Conservation (phyloP, 2,329 filamentous ascomycete species). For the Conoideocrella luteorostrata region DNA sequence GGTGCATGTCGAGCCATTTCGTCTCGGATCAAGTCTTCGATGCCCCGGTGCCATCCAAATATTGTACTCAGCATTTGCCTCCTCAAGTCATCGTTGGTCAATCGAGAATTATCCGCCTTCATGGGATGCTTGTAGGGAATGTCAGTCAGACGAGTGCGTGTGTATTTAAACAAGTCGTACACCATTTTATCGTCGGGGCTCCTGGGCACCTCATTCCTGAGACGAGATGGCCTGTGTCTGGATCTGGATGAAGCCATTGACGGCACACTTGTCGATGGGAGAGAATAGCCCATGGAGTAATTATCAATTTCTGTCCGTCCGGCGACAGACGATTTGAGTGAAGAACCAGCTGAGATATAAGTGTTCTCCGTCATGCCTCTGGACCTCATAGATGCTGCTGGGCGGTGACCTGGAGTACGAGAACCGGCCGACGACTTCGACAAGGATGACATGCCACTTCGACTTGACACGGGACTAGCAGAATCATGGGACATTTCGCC, state of each 20-base stretch:
- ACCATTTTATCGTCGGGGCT: slow-evolving; percentile 68
- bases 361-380: slow-evolving; percentile 56
- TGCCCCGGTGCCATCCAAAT: slow-evolving; percentile 89
- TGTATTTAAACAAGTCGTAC: slow-evolving; percentile 80
- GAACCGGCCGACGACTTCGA: slow-evolving; percentile 51
- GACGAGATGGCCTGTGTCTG: slow-evolving; percentile 53
- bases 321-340: slow-evolving; percentile 31
- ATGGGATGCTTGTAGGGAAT: slow-evolving; percentile 72
- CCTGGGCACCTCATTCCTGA: slow-evolving; percentile 73
- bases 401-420: slow-evolving; percentile 42
- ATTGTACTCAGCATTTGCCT: slow-evolving; percentile 88
- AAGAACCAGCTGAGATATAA: slow-evolving; percentile 59
- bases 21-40: slow-evolving; percentile 74
- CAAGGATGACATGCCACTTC: slow-evolving; percentile 54
- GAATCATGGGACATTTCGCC: slow-evolving; percentile 53
- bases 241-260: slow-evolving; percentile 44
- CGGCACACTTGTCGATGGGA: slow-evolving; percentile 28
- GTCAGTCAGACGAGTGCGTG: slow-evolving; percentile 71
- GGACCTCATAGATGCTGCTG: slow-evolving; percentile 44
- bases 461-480: slow-evolving; percentile 59
- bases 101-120: slow-evolving; percentile 46
- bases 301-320: slow-evolving; percentile 39
- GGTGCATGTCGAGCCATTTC: slow-evolving; percentile 70
- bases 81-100: slow-evolving; percentile 74
- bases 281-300: slow-evolving; percentile 43